Conservation (phyloP, 2,329 filamentous ascomycete species). For the Fusarium siculi region DNA sequence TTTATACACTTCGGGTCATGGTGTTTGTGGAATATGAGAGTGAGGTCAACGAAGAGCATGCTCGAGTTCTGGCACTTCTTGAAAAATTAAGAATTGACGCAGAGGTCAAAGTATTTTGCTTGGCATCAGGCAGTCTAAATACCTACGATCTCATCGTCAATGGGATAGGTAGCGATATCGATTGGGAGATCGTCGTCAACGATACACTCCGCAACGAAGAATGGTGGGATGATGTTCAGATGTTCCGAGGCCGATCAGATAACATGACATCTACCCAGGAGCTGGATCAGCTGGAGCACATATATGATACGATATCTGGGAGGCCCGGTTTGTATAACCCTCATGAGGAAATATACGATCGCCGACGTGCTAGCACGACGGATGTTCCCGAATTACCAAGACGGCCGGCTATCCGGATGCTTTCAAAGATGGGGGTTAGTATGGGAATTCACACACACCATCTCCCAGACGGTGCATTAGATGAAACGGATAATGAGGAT, state of each 20-base stretch:
- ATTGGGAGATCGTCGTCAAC: conserved; percentile 70
- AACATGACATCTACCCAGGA: conserved; percentile 56
- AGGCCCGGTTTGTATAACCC: conserved; percentile 58
- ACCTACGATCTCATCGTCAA: conserved; percentile 85
- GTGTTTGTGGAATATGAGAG: conserved; percentile 92
- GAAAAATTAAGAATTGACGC: conserved; percentile 86
- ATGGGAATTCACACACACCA: conserved; percentile 82
- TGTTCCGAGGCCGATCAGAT: conserved; percentile 56
- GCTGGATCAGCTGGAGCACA: conserved; percentile 55
- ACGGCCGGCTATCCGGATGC: conserved; percentile 63
- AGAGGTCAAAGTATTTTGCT: conserved; percentile 81
- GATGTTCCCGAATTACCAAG: conserved; percentile 71
- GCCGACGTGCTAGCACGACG: conserved; percentile 61
- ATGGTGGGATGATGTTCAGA: conserved; percentile 85
- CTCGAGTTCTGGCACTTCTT: conserved; percentile 76
- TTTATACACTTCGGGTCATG: conserved; percentile 78
- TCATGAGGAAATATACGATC: conserved; percentile 48
- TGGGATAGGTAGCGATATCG: conserved; percentile 65
- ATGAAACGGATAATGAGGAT: conserved; percentile 49
- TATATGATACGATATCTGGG: conserved; percentile 56
- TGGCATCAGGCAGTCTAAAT: conserved; percentile 76
- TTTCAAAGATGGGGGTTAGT: conserved; percentile 70
- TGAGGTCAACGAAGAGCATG: conserved; percentile 82
- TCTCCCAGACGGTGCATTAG: conserved; percentile 70
- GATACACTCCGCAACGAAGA: conserved; percentile 75